Base-by-base conservation (phyloP, 2,329 filamentous ascomycete species). In the Massarina eburnea region DNA sequence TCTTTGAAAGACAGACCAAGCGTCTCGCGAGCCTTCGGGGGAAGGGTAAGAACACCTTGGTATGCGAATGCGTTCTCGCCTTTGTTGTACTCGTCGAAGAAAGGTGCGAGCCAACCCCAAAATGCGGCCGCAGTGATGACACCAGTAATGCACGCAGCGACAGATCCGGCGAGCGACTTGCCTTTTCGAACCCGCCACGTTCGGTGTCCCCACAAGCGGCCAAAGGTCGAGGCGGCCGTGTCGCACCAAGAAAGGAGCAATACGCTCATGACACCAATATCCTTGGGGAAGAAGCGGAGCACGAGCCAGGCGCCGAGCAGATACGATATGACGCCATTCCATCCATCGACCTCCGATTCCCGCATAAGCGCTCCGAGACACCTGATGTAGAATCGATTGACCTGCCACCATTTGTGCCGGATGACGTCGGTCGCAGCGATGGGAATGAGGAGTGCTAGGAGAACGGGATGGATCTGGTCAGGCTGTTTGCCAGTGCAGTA, bases 281-380 rank as follows among this genome's bases (percentile, higher is more conserved):
- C 94, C 74, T 97, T 99, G 53, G 91, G 90, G 69, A 95, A 90
- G 68, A 89, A 90, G 57, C 83, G 83, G 55, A 97, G 81, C 14
- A 92, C 90, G 24, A 85, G 79, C 84, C 91, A 96, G 21, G 91
- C 86, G 45, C 94, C 94, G 7, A 96, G 81, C 8, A 99, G 82
- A 72, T 97, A 99, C 77, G 89, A 96, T 56, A 99, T 95, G 57
- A 97, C 92, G 41, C 94, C 94, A 68, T 99, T 99, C 79, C 90
- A 99, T 41, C 91, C 89, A 38, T 85, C 80, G 58, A 92, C 95
- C 73, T 99, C 94, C 54, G 88, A 94, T 75, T 99, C 94, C 43
- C 94, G 88, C 94, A 99, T 99, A 58, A 99, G 78, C 1, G 91
- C 90, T 37, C 94, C 94, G 12, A 97, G 74, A 29, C 82, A 80